These are phyloP conservation scores for Gossypium davidsonii DNA, from an alignment of 441 rosid genomes.

Conservation along the genomic window DNA sequence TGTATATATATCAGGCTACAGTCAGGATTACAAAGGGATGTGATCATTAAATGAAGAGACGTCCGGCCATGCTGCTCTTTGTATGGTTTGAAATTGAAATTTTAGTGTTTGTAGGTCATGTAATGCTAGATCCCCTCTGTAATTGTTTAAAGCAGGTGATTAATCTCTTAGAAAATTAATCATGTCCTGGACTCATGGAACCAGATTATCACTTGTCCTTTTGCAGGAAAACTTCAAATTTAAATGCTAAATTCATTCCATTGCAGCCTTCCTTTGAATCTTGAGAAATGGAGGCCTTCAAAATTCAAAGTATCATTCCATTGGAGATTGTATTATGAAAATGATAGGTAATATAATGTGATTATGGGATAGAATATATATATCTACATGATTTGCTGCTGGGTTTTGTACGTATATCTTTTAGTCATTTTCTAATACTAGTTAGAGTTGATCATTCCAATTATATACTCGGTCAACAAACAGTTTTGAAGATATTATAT, in stretches of 20 bases:
- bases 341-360: neutral
- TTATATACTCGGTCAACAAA: neutral
- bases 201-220: neutral
- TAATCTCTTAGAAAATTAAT: conserved; percentile 2
- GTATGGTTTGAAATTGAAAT: neutral
- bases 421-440: neutral
- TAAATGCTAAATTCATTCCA: neutral
- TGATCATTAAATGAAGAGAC: neutral
- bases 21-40: neutral
- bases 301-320: neutral
- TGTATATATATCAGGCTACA: neutral
- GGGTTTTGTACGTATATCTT: neutral
- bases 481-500: neutral
- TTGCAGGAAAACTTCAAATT: neutral
- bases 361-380: too few relatives aligned
- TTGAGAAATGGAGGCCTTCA: neutral
- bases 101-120: conserved; percentile 7
- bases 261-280: neutral
- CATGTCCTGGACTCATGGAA: too few relatives aligned
- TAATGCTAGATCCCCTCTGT: conserved; percentile 13
- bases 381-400: neutral
- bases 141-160: conserved; percentile 21
- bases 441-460: neutral
- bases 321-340: neutral
- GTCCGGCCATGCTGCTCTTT: neutral